Evolutionary conservation across 352 stramenopile genomes (phyloP).

Genomic region (Phytophthora ohioensis): DNA sequence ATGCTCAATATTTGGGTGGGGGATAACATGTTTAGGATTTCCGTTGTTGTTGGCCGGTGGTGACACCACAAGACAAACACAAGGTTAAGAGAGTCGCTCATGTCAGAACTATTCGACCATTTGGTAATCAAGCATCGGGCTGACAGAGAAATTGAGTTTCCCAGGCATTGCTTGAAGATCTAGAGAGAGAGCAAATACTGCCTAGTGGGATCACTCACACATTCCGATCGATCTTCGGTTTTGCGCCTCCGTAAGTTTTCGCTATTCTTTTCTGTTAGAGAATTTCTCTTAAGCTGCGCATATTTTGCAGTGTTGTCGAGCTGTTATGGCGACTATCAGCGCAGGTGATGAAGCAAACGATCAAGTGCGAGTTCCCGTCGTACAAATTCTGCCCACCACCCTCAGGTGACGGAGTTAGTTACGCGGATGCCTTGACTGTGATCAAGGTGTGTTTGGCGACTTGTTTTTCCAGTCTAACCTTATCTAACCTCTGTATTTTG

Average conservation of each 20-base stretch:
- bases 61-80: conserved; percentile 63
- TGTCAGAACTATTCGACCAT: conserved; percentile 21
- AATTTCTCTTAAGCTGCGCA: not conserved
- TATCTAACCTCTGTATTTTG: not conserved
- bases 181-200: too few species aligned
- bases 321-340: not conserved
- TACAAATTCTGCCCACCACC: not conserved
- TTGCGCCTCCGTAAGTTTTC: too few species aligned
- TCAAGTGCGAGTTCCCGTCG: not conserved
- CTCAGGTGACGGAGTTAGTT: not conserved
- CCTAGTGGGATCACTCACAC: too few species aligned
- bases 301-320: not conserved
- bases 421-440: not conserved
- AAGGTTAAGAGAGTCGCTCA: conserved; percentile 72
- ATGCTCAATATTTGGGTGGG: too few species aligned
- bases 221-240: too few species aligned
- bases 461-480: not conserved
- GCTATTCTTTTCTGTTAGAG: too few species aligned
- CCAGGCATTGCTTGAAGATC: too few species aligned
- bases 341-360: not conserved
- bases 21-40: too few species aligned
- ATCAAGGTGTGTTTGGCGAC: not conserved
- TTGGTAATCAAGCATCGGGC: too few species aligned
- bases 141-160: too few species aligned
- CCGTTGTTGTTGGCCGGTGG: conserved; percentile 8